These are phyloP conservation scores for Parastagonospora avenae DNA, from an alignment of 2,329 filamentous ascomycete genomes.

Conservation along the genomic window DNA sequence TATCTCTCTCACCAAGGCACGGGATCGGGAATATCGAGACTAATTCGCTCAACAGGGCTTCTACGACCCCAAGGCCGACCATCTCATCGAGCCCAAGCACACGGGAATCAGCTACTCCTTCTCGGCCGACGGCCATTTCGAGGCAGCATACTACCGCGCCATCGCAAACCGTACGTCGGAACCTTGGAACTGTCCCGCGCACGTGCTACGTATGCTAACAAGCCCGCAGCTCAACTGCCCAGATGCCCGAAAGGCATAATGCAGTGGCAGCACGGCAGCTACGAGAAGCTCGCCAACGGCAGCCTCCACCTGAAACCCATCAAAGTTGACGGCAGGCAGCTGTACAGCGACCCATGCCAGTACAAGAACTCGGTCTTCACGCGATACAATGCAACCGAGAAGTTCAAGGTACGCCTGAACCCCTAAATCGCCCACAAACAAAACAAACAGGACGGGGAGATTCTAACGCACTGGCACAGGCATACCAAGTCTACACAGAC, in stretches of 20 bases:
- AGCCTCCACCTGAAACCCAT: constrained; percentile 66
- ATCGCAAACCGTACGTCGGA: constrained; percentile 69
- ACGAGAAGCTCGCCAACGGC: constrained; percentile 61
- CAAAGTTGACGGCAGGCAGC: constrained; percentile 68
- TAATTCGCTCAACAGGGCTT: constrained; percentile 59
- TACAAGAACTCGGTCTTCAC: constrained; percentile 63
- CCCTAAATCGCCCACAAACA: background rate
- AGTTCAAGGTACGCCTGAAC: constrained; percentile 59
- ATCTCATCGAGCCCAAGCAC: constrained; percentile 66
- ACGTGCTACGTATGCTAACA: constrained; percentile 22
- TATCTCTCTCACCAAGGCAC: constrained; percentile 18
- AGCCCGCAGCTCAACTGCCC: constrained; percentile 60
- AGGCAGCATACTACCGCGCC: constrained; percentile 72
- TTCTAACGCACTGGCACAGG: constrained; percentile 30
- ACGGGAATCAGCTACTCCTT: constrained; percentile 78
- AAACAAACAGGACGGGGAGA: background rate
- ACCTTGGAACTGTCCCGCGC: background rate
- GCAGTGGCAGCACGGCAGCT: constrained; percentile 75
- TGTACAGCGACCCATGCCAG: constrained; percentile 69
- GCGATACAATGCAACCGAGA: constrained; percentile 69
- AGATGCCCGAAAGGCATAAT: constrained; percentile 68
- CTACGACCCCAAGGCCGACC: constrained; percentile 70
- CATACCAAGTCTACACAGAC: constrained; percentile 58
- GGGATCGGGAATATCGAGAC: background rate
- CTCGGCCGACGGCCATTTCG: constrained; percentile 68